Evolutionary conservation across 106 monocot genomes (phyloP).

Genomic region (Allium fistulosum): DNA sequence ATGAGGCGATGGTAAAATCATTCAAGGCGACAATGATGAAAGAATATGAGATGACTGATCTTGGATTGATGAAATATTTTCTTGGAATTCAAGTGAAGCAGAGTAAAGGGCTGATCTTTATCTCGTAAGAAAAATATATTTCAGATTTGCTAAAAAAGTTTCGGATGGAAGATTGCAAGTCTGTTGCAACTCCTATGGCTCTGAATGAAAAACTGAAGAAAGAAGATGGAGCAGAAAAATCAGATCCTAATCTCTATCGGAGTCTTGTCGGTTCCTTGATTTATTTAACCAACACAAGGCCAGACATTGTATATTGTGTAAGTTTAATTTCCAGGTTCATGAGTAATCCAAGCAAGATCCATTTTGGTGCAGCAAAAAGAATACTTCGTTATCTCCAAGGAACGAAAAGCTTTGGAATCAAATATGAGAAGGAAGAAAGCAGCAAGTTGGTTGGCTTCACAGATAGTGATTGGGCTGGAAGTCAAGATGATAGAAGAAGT

Average conservation of each 20-base stretch:
- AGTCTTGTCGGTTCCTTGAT: not conserved
- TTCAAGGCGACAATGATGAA: not conserved
- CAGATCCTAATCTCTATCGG: not conserved
- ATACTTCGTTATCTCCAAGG: constrained; percentile 1
- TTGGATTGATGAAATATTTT: not conserved
- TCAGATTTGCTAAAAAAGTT: not conserved
- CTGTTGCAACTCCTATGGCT: not conserved
- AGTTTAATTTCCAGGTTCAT: constrained; percentile 1
- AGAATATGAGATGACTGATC: constrained; percentile 5
- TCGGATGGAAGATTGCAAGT: constrained; percentile 2
- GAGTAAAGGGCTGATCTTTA: not conserved
- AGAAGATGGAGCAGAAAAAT: not conserved
- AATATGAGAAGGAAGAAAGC: not conserved
- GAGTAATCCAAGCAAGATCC: not conserved
- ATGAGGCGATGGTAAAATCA: not conserved
- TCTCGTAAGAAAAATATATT: not conserved
- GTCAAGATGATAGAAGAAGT: constrained; percentile 6
- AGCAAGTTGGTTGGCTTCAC: not conserved
- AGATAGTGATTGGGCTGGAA: constrained; percentile 6
- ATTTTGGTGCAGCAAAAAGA: not conserved
- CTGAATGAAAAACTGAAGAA: not conserved
- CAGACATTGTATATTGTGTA: not conserved
- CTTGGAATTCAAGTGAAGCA: constrained; percentile 6
- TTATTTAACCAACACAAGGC: constrained; percentile 1
- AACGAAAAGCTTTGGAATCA: not conserved